Evolutionary conservation across 345 rosid species (phyloP).

Genomic region (Hibiscus trionum): DNA sequence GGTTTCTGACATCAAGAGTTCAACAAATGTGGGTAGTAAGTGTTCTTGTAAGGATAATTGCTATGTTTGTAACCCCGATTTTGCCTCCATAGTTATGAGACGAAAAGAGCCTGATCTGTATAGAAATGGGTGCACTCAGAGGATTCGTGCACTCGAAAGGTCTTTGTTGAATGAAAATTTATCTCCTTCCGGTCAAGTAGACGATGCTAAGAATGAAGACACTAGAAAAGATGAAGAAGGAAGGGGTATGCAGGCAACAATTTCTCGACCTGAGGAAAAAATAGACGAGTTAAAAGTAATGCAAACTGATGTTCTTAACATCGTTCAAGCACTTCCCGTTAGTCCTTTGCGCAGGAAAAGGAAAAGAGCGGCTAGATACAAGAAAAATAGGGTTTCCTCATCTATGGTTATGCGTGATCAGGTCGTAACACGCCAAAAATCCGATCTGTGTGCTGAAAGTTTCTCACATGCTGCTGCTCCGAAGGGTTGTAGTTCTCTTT

Average conservation of each 20-base stretch:
- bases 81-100: constrained; percentile 59
- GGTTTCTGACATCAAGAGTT: constrained; percentile 24
- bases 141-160: constrained; percentile 49
- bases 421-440: constrained; percentile 12
- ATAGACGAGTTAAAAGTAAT: constrained; percentile 18
- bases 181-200: constrained; percentile 27
- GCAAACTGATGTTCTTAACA: constrained; percentile 11
- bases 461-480: constrained; percentile 12
- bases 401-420: constrained; percentile 9
- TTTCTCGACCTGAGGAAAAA: constrained; percentile 16
- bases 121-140: constrained; percentile 46
- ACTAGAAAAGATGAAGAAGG: constrained; percentile 18
- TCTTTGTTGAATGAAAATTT: constrained; percentile 27
- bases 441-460: constrained; percentile 11
- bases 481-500: constrained; percentile 16
- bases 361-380: constrained; percentile 35
- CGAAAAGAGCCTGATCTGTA: constrained; percentile 50
- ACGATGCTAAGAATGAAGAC: constrained; percentile 17
- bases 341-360: constrained; percentile 28
- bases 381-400: constrained; percentile 16
- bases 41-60: constrained; percentile 40
- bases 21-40: constrained; percentile 23
- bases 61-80: constrained; percentile 43
- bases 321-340: constrained; percentile 14
- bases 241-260: constrained; percentile 9